These are phyloP conservation scores for Aspergillus heteromorphus DNA, from an alignment of 495 filamentous ascomycete species.

Conservation along the genomic window DNA sequence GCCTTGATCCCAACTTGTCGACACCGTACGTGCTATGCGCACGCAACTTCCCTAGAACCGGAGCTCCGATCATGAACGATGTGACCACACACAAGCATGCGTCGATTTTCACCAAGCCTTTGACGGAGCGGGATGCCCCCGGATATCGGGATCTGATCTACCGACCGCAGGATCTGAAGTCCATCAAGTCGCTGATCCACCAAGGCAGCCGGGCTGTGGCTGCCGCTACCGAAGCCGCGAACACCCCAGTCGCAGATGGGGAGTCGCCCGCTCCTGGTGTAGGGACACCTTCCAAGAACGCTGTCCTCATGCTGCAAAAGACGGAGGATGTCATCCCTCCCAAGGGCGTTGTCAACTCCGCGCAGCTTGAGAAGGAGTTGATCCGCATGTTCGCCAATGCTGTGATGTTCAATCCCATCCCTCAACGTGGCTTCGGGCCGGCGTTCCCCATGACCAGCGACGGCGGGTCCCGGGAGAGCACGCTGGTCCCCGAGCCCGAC, in stretches of 20 bases:
- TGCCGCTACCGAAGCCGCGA: slow-evolving; percentile 50
- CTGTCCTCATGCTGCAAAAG: slow-evolving; percentile 53
- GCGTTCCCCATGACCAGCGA: slow-evolving; percentile 46
- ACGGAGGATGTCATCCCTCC: slow-evolving; percentile 75
- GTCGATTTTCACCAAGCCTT: slow-evolving; percentile 76
- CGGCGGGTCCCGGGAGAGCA: slow-evolving; percentile 38
- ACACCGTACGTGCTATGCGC: slow-evolving; percentile 61
- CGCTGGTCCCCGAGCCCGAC: slow-evolving; percentile 49
- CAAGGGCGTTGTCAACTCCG: slow-evolving; percentile 87
- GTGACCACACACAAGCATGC: slow-evolving; percentile 81
- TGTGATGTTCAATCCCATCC: slow-evolving; percentile 90
- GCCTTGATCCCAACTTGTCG: slow-evolving; percentile 42
- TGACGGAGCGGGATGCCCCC: slow-evolving; percentile 78
- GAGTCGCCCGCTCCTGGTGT: slow-evolving; percentile 34
- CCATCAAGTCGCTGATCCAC: slow-evolving; percentile 70
- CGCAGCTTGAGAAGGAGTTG: slow-evolving; percentile 90
- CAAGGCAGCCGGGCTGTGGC: slow-evolving; percentile 71
- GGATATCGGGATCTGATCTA: slow-evolving; percentile 85
- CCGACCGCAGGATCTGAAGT: slow-evolving; percentile 83
- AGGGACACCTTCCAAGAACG: slow-evolving; percentile 33
- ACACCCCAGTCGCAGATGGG: slow-evolving; percentile 41
- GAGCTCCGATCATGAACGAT: slow-evolving; percentile 74
- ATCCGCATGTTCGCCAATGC: slow-evolving; percentile 97
- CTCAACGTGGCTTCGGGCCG: slow-evolving; percentile 61
- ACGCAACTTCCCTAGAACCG: slow-evolving; percentile 73